Percentiles rank a stretch among this genome's conserved stretches.
Evolutionary conservation across 768 basidiomycete genomes (phyloP).

Genomic region (Mycena filopes): DNA sequence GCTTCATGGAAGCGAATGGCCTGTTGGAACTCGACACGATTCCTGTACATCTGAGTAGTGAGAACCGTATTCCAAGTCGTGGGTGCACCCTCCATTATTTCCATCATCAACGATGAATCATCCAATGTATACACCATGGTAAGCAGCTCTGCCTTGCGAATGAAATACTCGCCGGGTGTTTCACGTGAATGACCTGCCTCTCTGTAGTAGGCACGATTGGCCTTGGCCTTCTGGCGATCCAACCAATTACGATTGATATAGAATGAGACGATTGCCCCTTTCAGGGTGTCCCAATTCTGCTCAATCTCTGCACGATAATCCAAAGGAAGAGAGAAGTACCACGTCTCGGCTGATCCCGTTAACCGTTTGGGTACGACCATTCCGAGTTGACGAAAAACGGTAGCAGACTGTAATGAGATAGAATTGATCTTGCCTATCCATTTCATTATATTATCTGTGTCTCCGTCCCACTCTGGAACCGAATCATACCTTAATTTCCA

Average conservation of each 20-base stretch:
- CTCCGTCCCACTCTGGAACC: slow-evolving; percentile 46
- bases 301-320: slow-evolving; percentile 27
- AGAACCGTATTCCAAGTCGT: slow-evolving; percentile 37
- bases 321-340: slow-evolving; percentile 9
- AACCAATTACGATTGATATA: slow-evolving; percentile 47
- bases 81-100: slow-evolving; percentile 48
- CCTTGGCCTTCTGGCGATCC: slow-evolving; percentile 42
- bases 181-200: slow-evolving; percentile 38
- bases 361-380: slow-evolving; percentile 3
- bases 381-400: slow-evolving; percentile 4
- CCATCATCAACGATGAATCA: slow-evolving; percentile 44
- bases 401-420: slow-evolving; percentile 33
- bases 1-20: slow-evolving; percentile 16
- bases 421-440: slow-evolving; percentile 44
- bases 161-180: slow-evolving; percentile 47
- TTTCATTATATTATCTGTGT: slow-evolving; percentile 38
- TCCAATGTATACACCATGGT: slow-evolving; percentile 11
- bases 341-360: neutral
- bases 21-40: slow-evolving; percentile 6
- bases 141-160: slow-evolving; percentile 42
- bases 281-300: slow-evolving; percentile 43
- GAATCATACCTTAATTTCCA: slow-evolving; percentile 26
- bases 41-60: neutral
- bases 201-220: slow-evolving; percentile 40
- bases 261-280: slow-evolving; percentile 37